These are phyloP conservation scores for Xylaria multiplex DNA, from an alignment of 2,329 filamentous ascomycete species.

Conservation along the genomic window DNA sequence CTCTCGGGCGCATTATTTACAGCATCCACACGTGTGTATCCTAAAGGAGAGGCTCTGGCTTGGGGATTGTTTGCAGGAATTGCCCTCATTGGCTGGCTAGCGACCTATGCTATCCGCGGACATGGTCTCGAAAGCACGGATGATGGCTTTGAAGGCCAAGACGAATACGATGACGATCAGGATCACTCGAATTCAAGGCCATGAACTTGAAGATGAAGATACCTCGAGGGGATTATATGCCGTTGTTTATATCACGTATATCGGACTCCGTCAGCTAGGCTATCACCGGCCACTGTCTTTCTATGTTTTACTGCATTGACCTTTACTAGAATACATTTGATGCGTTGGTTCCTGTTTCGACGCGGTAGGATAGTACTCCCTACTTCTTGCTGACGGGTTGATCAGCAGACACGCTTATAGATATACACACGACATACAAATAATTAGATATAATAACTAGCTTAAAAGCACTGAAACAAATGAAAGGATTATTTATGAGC, in stretches of 20 bases:
- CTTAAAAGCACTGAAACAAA: not conserved
- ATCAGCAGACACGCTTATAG: not conserved
- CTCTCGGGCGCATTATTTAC: conserved; percentile 88
- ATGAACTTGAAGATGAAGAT: conserved; percentile 1
- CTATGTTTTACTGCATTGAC: not conserved
- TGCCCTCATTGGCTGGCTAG: conserved; percentile 79
- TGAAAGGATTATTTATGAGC: not conserved
- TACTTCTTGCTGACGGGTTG: not conserved
- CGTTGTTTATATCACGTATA: not conserved
- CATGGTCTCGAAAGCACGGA: conserved; percentile 69
- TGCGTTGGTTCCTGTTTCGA: not conserved
- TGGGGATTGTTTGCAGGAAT: conserved; percentile 91
- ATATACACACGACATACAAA: not conserved
- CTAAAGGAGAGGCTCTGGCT: conserved; percentile 84
- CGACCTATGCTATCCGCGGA: conserved; percentile 81
- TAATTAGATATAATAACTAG: conserved; percentile 9
- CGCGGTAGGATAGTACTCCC: not conserved
- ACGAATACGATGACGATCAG: conserved; percentile 43
- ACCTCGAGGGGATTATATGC: not conserved
- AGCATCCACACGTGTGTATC: conserved; percentile 74
- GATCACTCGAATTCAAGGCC: conserved; percentile 7
- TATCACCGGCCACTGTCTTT: not conserved
- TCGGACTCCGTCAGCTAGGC: no score
- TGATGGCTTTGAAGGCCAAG: conserved; percentile 49
- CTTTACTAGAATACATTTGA: not conserved